Base-by-base conservation (phyloP, 768 basidiomycete genomes). In the Naganishia kalamii region DNA sequence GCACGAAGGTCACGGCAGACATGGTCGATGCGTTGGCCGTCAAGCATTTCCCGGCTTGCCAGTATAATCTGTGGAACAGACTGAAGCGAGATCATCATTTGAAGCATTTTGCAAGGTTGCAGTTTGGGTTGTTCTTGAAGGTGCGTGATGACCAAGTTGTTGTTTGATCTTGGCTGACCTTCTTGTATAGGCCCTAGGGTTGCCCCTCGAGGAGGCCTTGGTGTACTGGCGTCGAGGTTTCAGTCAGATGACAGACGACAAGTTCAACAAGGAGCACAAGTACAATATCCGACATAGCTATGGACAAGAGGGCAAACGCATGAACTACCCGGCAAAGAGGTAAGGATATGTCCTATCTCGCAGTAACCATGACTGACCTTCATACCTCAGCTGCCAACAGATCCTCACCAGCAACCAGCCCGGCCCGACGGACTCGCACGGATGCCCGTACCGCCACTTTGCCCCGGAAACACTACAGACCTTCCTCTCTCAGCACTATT, bases 231-330 rank as follows among this genome's bases (percentile, higher is more conserved):
- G 90, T 61, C 89, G 86, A 74, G 87, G 89, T 27, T 96, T 94
- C 75, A 78, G 77, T 6, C 81, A 79, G 29, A 85, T 90, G 62
- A 85, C 87, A 11, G 94, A 97, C 65, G 92, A 97, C 79, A 88
- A 91, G 76, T 99, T 98, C 80, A 94, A 93, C 81, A 99, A 98
- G 75, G 89, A 96, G 75, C 87, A 97, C 83, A 87, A 86, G 71
- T 99, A 99, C 77, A 99, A 98, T 70, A 92, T 99, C 71, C 87
- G 94, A 48, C 96, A 99, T 76, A 87, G 86, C 4, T 99, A 87
- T 72, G 96, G 96, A 40, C 80, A 96, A 59, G 96, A 98, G 75
- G 96, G 96, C 11, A 90, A 88, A 77, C 85, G 94, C 47, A 89
- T 88, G 43, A 97, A 97, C 74, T 99, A 99, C 77, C 84, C 90